Percentiles rank a stretch among this genome's conserved stretches.
Conservation (phyloP, 768 basidiomycete genomes). For the Suillus subalutaceus region DNA sequence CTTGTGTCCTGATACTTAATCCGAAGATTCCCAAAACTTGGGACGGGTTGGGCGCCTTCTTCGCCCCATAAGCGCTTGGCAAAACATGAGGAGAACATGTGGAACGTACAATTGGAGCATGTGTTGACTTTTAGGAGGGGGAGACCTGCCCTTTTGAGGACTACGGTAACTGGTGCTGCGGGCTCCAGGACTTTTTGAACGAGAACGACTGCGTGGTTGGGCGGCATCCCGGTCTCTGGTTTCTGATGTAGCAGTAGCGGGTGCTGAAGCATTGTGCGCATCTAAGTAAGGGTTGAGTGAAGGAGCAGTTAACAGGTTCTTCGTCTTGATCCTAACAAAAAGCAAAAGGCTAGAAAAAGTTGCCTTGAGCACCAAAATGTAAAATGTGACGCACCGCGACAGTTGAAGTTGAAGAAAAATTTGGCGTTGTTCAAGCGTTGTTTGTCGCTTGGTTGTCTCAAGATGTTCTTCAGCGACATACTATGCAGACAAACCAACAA, state of each 20-base stretch:
- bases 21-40: too few species aligned
- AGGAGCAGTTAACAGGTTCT: constrained; percentile 49
- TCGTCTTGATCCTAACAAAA: constrained; percentile 55
- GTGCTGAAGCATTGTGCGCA: constrained; percentile 71
- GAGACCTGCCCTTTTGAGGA: constrained; percentile 56
- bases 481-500: too few species aligned
- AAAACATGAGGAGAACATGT: constrained; percentile 14
- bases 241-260: constrained; percentile 38
- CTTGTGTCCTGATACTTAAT: constrained; percentile 39
- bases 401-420: too few species aligned
- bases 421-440: too few species aligned
- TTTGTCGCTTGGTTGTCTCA: too few species aligned
- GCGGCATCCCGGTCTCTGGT: constrained; percentile 58
- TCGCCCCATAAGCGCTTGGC: constrained; percentile 33
- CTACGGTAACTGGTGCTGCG: constrained; percentile 55
- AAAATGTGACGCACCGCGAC: too few species aligned
- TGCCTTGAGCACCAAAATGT: constrained; percentile 40
- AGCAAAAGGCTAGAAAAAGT: constrained; percentile 11
- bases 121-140: constrained; percentile 61
- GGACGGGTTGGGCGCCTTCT: too few species aligned
- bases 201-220: constrained; percentile 66
- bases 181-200: constrained; percentile 65
- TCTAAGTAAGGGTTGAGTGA: constrained; percentile 85
- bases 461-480: too few species aligned
- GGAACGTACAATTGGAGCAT: constrained; percentile 70